These are phyloP conservation scores for Clitopilus hobsonii DNA, from an alignment of 768 basidiomycete genomes.

Conservation along the genomic window DNA sequence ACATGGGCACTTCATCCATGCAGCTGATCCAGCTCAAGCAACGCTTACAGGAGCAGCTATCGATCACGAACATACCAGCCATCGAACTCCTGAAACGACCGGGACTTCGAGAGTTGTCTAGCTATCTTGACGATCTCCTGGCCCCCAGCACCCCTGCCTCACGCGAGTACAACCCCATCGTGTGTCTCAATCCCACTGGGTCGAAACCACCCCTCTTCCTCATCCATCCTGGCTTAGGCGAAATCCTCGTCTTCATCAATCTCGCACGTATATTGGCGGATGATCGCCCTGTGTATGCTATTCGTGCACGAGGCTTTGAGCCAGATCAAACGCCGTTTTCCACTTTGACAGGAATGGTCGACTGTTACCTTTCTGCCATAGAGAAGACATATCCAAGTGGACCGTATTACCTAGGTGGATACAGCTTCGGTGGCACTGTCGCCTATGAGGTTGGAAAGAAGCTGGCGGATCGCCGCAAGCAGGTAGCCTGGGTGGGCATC, in stretches of 20 bases:
- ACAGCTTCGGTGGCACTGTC: conserved; percentile 1
- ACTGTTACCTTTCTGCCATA: neutral
- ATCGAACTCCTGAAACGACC: conserved; percentile 2
- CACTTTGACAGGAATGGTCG: neutral
- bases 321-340: neutral
- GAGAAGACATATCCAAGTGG: neutral
- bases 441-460: neutral
- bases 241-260: conserved; percentile 3
- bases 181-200: neutral
- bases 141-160: neutral
- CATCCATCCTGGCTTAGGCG: conserved; percentile 1
- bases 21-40: conserved; percentile 2
- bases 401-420: neutral
- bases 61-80: neutral
- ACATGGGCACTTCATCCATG: conserved; percentile 1
- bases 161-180: neutral
- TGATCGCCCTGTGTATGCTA: conserved; percentile 1
- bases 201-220: conserved; percentile 2
- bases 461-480: neutral
- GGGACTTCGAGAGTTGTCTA: neutral
- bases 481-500: conserved; percentile 1
- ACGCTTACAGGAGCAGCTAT: neutral
- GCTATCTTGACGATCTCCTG: neutral
- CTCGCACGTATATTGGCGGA: neutral
- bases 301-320: conserved; percentile 2